Evolutionary conservation across 306 rosid species (phyloP), one percentile per base, ranked within the genome.

Genomic region (Sicyos edulis): DNA sequence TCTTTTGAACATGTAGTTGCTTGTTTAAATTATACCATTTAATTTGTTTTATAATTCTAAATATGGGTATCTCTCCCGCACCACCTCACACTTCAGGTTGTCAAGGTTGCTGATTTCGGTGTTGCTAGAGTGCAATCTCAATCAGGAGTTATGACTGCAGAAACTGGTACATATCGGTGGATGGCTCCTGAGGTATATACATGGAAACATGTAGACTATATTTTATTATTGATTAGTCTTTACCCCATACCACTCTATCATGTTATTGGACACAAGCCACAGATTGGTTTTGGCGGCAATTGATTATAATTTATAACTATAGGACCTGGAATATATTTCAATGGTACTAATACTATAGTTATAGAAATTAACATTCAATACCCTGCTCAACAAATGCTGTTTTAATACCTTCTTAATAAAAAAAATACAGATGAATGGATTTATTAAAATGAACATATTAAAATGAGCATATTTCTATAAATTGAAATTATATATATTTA

Each of bases 81-180:
- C 73, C 7, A 15, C 58, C 24, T 50, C 29, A 8, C 74, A 73
- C 76, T 79, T 20, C 85, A 95, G 97, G 84, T 87, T 80, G 96
- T 95, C 77, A 95, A 95, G 87, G 99, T 95, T 14, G 99, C 95
- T 64, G 99, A 95, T 86, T 95, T 95, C 71, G 99, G 99, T 45
- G 99, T 95, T 78, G 96, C 99, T 49, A 88, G 99, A 84, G 97
- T 95, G 64, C 91, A 84, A 86, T 72, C 87, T 80, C 99, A 95
- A 70, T 85, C 97, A 45, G 99, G 99, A 50, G 95, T 95, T 70
- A 95, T 91, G 99, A 95, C 99, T 26, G 97, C 99, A 47, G 99
- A 95, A 89, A 95, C 99, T 78, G 99, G 99, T 75, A 95, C 99
- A 10, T 95, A 95, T 68, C 76, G 99, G 53, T 95, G 99, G 99